Base-by-base conservation (phyloP, 371 early-diverging fungal species). In the Mortierella sp. region DNA sequence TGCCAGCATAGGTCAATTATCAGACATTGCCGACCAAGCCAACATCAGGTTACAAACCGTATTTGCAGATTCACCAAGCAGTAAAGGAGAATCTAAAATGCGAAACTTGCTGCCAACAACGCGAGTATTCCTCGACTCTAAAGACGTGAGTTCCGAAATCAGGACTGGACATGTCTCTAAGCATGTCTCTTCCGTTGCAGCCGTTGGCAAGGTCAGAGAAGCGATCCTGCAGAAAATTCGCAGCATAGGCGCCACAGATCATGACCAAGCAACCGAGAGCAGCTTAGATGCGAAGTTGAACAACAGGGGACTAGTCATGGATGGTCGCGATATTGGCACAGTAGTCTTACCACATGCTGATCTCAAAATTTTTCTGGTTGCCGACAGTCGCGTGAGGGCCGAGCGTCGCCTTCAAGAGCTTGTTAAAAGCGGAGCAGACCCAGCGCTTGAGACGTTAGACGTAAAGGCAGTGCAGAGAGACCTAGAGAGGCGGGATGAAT, bases 271-370 rank as follows among this genome's bases (percentile, higher is more conserved):
- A 14, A 30, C 14, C 6, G 39, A 62, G 18, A 14, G 9, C 12
- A 18, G 16, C 58, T 9, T 3, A n/a, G 22, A 30, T 26, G 18
- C 39, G 62, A 24, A 58, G 52, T 12, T 39, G 76, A 5, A 11
- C 22, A 45, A 40, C 37, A 35, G 16, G 22, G 96, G 96, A 26
- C 84, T 97, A 22, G 95, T 98, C 10, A 95, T 97, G 93, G 98
- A 98, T 83, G 98, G 98, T 10, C 85, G 98, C 8, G 98, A 98
- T 85, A 96, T 97, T 62, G 97, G 97, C 20, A 95, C 97, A 0
- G 91, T 90, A 0, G 92, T 98, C 4, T 85, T 98, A 45, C 97
- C 98, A 0, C 84, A 94, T 73, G 98, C 98, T 0, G 92, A 96
- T 43, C 87, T 98, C 37, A 98, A 98, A 73, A 87, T 98, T 2